Evolutionary conservation across 2,329 filamentous ascomycete genomes (phyloP), one percentile per base, ranked within the genome.

Genomic region (Trichoderma polysporum): DNA sequence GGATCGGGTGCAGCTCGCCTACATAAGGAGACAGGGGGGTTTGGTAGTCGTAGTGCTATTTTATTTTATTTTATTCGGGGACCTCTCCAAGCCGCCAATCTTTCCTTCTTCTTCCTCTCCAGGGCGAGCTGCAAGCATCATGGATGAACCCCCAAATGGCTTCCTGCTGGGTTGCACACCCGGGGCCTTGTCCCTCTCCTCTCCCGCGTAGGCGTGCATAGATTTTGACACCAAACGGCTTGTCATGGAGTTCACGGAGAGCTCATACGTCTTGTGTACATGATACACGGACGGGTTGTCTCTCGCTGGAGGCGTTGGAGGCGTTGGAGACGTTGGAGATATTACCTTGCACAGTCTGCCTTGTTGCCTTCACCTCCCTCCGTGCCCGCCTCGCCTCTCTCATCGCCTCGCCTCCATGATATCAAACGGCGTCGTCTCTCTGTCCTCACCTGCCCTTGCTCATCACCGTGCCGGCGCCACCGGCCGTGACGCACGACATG

Each of bases 401-500:
- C n/a, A n/a, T n/a, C n/a, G n/a, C n/a, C n/a, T n/a, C n/a, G n/a
- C n/a, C n/a, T n/a, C n/a, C 27, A 45, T 25, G 10, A 60, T 58
- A 49, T 39, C 52, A n/a, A n/a, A n/a, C 41, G 13, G 12, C 67
- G 19, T 49, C 54, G 31, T 68, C 57, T 37, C 22, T 57, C 58
- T 27, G 19, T 37, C 29, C 31, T 49, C 56, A 50, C 58, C 60
- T 63, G 25, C 58, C 45, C 58, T 67, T 41, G 45, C 25, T 29
- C 53, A 33, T 45, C 45, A 25, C 13, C 41, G 33, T 66, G 54
- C 31, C 54, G 64, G 64, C 64, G 45, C 54, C 56, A 66, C 64
- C 53, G 45, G 56, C 33, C 57, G 47, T 39, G 45, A 66, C 64
- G 65, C 65, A 62, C 47, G 50, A 49, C 49, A 67, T 67, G 65